Percentiles rank a stretch among this genome's conserved stretches.
phyloP scores from a whole-genome alignment of 2,329 filamentous ascomycete genomes.

The Clarireedia paspali region DNA sequence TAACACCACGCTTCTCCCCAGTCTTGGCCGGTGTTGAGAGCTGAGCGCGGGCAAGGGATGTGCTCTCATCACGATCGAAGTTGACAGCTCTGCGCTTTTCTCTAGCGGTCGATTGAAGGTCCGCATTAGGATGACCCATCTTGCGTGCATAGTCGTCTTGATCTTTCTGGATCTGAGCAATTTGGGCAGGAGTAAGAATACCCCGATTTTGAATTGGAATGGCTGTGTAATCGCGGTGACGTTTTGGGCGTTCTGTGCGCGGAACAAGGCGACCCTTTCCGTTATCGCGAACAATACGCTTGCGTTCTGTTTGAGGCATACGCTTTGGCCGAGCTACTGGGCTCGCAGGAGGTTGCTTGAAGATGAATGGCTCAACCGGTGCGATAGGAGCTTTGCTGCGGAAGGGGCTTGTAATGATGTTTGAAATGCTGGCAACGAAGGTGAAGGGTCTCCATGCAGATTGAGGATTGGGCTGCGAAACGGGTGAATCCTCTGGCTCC shows the following conservation, averaged over 20 bases:
- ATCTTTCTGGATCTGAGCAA: background rate
- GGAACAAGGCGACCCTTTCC: background rate
- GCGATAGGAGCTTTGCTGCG: background rate
- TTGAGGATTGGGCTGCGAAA: background rate
- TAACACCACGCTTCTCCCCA: background rate
- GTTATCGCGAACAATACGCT: background rate
- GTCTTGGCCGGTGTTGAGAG: background rate
- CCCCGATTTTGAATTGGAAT: background rate
- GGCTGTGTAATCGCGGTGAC: background rate
- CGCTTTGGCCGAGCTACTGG: background rate
- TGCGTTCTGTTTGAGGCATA: slow-evolving; percentile 5
- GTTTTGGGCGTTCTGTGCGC: slow-evolving; percentile 2
- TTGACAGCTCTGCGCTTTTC: background rate
- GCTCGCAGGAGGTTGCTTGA: background rate
- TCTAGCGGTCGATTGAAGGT: background rate
- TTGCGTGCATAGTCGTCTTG: slow-evolving; percentile 6
- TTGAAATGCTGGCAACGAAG: background rate
- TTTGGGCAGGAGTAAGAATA: background rate
- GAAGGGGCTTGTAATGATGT: background rate
- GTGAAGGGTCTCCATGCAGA: background rate
- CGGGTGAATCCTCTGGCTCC: background rate
- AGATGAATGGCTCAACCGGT: background rate
- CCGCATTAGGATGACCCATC: background rate
- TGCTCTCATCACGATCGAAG: background rate
- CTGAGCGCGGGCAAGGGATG: background rate